phyloP scores from a whole-genome alignment of 1,284 basidiomycete species.

The Peniophora sp. region DNA sequence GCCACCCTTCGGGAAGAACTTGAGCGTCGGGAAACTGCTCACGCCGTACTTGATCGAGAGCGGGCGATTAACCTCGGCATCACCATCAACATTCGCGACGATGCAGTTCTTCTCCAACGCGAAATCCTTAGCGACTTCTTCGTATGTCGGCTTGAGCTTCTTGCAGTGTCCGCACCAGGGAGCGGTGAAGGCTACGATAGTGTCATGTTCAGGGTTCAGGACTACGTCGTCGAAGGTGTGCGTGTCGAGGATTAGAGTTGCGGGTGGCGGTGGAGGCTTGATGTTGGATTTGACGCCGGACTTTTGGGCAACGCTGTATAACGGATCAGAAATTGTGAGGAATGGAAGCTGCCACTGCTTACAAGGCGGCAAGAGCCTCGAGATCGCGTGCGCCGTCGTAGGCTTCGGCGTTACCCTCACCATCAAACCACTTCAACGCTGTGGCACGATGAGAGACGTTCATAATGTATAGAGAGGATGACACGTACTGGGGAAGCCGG shows the following conservation, averaged over 20 bases:
- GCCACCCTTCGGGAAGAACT: slow-evolving; percentile 81
- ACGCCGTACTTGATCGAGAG: slow-evolving; percentile 74
- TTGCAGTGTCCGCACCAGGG: slow-evolving; percentile 91
- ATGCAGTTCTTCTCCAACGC: slow-evolving; percentile 75
- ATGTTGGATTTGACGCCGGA: slow-evolving; percentile 80
- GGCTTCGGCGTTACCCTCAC: slow-evolving; percentile 48
- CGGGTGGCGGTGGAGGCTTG: slow-evolving; percentile 77
- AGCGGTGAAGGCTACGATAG: slow-evolving; percentile 88
- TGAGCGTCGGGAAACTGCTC: slow-evolving; percentile 82
- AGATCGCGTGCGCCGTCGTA: slow-evolving; percentile 82
- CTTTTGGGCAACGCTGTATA: slow-evolving; percentile 60
- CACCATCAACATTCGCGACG: slow-evolving; percentile 88
- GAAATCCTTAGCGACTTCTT: slow-evolving; percentile 79
- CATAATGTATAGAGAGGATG: background rate
- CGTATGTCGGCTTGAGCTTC: slow-evolving; percentile 80
- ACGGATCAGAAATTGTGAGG: background rate
- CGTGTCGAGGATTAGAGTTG: slow-evolving; percentile 60
- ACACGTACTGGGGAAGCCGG: slow-evolving; percentile 79
- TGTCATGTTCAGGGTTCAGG: slow-evolving; percentile 72
- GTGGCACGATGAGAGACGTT: slow-evolving; percentile 3
- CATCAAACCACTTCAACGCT: slow-evolving; percentile 91
- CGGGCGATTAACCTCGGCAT: slow-evolving; percentile 72
- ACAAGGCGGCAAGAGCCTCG: slow-evolving; percentile 73
- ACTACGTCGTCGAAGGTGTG: slow-evolving; percentile 75
- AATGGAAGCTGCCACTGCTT: slow-evolving; percentile 20